These are phyloP conservation scores for Iberis pinnata DNA, from an alignment of 345 rosid genomes.

Conservation along the genomic window DNA sequence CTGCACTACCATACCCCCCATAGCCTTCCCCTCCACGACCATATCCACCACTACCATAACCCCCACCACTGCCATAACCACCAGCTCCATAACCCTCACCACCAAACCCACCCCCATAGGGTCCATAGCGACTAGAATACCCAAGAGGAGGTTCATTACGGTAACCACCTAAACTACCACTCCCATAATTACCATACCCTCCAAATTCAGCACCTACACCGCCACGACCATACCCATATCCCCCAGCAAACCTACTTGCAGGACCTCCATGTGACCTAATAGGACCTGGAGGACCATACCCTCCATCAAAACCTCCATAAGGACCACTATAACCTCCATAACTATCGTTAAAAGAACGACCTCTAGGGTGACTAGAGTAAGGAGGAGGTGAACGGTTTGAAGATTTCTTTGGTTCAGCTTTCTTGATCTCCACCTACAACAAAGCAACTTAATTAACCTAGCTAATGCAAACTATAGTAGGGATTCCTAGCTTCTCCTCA, in stretches of 20 bases:
- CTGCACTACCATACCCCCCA: constrained; percentile 45
- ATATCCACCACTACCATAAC: constrained; percentile 49
- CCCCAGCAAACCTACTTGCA: constrained; percentile 58
- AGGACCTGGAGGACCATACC: constrained; percentile 70
- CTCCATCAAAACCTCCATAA: constrained; percentile 71
- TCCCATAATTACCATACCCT: constrained; percentile 54
- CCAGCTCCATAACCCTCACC: constrained; percentile 53
- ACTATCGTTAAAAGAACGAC: constrained; percentile 52
- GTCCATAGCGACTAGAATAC: no score
- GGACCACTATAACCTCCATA: constrained; percentile 57
- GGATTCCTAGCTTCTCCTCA: no score
- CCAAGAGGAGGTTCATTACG: no score
- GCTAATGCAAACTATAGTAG: no score
- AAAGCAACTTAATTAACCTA: no score
- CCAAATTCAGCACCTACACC: constrained; percentile 57
- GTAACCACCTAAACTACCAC: constrained; percentile 47
- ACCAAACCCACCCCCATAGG: constrained; percentile 35
- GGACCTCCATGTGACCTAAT: constrained; percentile 62
- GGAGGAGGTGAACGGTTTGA: constrained; percentile 71
- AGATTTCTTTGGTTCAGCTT: constrained; percentile 96
- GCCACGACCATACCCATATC: constrained; percentile 50
- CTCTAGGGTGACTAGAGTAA: constrained; percentile 72
- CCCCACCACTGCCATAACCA: constrained; percentile 54
- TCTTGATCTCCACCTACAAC: constrained; percentile 79
- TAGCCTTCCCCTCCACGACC: constrained; percentile 56